These are phyloP conservation scores for Epichloe festucae DNA, from an alignment of 2,329 filamentous ascomycete genomes.

Conservation along the genomic window DNA sequence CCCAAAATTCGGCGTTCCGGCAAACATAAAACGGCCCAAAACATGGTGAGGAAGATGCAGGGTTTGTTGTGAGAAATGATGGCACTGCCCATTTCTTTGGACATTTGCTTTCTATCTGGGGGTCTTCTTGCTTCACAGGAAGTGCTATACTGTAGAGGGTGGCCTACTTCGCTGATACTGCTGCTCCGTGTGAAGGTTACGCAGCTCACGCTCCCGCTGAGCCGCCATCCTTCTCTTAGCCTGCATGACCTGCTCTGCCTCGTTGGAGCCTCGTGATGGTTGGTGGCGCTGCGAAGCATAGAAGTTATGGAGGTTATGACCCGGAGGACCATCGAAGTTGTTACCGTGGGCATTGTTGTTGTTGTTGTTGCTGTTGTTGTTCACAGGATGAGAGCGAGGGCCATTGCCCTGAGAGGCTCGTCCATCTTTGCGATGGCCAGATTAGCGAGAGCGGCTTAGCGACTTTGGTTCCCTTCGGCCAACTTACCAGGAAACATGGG, in stretches of 20 bases:
- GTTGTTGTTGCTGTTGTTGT: conserved; percentile 58
- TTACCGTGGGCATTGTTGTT: conserved; percentile 50
- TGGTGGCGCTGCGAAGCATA: conserved; percentile 91
- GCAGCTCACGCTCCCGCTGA: conserved; percentile 95
- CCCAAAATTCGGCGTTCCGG: neutral
- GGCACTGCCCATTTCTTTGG: conserved; percentile 9
- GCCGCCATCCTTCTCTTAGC: conserved; percentile 98
- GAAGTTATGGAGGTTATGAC: conserved; percentile 76
- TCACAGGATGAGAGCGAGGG: conserved; percentile 70
- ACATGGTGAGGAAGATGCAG: conserved; percentile 4
- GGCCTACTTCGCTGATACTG: conserved; percentile 99
- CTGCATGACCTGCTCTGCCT: conserved; percentile 98
- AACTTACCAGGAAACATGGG: conserved; percentile 6
- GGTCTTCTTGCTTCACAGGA: conserved; percentile 22
- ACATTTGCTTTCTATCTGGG: conserved; percentile 27
- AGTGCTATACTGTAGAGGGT: conserved; percentile 59
- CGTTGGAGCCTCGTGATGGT: conserved; percentile 66
- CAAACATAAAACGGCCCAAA: conserved; percentile 5
- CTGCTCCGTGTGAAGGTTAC: conserved; percentile 99
- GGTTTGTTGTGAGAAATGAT: conserved; percentile 6
- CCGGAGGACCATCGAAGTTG: conserved; percentile 59
- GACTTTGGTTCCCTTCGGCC: neutral
- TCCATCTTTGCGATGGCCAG: conserved; percentile 41
- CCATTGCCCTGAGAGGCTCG: conserved; percentile 50
- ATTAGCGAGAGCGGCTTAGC: conserved; percentile 12